phyloP scores from a whole-genome alignment of 2,329 filamentous ascomycete species.

The Coniochaeta sp. region DNA sequence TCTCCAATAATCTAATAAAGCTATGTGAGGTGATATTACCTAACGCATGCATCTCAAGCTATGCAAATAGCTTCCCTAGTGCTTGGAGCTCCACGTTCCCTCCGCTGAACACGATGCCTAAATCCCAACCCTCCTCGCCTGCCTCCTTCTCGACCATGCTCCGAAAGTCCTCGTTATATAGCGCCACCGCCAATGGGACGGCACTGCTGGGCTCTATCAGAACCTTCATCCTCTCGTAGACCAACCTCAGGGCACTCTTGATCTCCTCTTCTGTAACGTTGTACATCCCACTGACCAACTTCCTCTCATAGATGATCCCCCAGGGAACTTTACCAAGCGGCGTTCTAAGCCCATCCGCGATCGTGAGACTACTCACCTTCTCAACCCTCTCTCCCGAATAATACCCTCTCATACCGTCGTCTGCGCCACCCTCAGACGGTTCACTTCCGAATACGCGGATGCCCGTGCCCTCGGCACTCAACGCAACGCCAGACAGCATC shows the following conservation, averaged over 20 bases:
- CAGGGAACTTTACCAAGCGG: constrained; percentile 73
- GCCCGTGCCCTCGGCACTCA: constrained; percentile 63
- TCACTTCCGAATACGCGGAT: constrained; percentile 81
- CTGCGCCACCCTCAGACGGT: constrained; percentile 65
- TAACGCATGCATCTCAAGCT: no score
- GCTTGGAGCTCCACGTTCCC: constrained; percentile 51
- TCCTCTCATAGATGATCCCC: constrained; percentile 63
- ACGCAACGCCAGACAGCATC: constrained; percentile 75
- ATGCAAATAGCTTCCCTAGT: constrained; percentile 41
- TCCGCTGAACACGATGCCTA: constrained; percentile 53
- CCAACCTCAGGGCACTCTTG: constrained; percentile 63
- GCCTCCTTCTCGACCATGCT: constrained; percentile 60
- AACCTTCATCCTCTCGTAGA: constrained; percentile 83
- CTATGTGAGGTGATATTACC: no score
- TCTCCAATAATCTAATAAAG: no score
- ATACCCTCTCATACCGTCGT: constrained; percentile 71
- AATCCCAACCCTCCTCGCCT: constrained; percentile 66
- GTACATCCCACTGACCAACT: constrained; percentile 61
- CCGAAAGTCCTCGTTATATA: constrained; percentile 83
- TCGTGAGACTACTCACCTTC: constrained; percentile 65
- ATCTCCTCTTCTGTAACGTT: constrained; percentile 80
- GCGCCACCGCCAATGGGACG: constrained; percentile 72
- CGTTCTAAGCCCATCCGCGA: constrained; percentile 84
- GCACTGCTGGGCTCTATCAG: constrained; percentile 84
- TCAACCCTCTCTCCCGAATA: constrained; percentile 56